Evolutionary conservation across 768 basidiomycete genomes (phyloP).

Genomic region (Phaeotremella skinneri): DNA sequence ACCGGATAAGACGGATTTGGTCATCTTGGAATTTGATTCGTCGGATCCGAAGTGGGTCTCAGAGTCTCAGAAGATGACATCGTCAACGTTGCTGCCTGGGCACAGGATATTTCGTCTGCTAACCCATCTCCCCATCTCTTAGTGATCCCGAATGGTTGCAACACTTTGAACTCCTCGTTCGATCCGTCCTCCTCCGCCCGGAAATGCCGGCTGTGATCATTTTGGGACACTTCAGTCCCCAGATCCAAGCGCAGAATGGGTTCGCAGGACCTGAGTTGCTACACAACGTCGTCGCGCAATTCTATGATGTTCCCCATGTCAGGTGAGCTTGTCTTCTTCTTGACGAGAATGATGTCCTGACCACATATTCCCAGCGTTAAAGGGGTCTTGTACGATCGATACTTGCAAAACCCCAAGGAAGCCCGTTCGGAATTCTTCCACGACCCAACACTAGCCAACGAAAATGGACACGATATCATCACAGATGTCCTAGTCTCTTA

Average conservation of each 20-base stretch:
- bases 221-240: slow-evolving; percentile 92
- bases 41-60: slow-evolving; percentile 77
- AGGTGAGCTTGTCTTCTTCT: slow-evolving; percentile 54
- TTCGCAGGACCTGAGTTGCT: slow-evolving; percentile 86
- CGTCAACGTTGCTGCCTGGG: not conserved
- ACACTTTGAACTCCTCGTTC: slow-evolving; percentile 87
- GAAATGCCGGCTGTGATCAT: slow-evolving; percentile 89
- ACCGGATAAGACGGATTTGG: slow-evolving; percentile 88
- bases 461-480: slow-evolving; percentile 76
- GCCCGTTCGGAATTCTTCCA: slow-evolving; percentile 69
- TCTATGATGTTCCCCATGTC: slow-evolving; percentile 94
- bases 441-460: slow-evolving; percentile 78
- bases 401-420: slow-evolving; percentile 67
- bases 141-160: slow-evolving; percentile 71
- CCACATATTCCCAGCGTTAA: slow-evolving; percentile 62
- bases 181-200: slow-evolving; percentile 83
- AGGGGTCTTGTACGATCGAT: slow-evolving; percentile 74
- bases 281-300: slow-evolving; percentile 88
- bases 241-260: slow-evolving; percentile 72
- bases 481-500: slow-evolving; percentile 89
- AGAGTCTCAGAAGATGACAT: no score
- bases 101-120: not conserved
- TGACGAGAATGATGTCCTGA: slow-evolving; percentile 2
- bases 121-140: slow-evolving; percentile 14
- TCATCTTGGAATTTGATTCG: slow-evolving; percentile 90